Conservation (phyloP, 768 basidiomycete genomes). For the Boletus sp. region DNA sequence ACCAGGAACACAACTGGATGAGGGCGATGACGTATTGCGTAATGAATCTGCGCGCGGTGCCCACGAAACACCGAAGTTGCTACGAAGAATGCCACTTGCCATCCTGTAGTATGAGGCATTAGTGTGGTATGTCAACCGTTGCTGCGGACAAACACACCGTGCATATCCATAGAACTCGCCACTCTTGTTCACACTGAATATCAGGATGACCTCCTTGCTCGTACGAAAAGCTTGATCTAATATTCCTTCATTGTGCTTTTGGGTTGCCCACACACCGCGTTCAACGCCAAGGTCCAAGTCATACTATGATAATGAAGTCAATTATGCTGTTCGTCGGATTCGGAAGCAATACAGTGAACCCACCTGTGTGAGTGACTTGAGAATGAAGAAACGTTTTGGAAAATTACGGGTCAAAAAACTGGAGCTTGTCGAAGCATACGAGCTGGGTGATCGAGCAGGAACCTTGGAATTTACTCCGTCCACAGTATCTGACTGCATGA, state of each 20-base stretch:
- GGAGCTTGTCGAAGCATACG: conserved; percentile 80
- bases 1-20: conserved; percentile 17
- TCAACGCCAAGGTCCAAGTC: conserved; percentile 80
- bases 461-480: conserved; percentile 1
- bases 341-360: conserved; percentile 14
- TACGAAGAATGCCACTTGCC: conserved; percentile 58
- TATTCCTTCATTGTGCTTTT: conserved; percentile 87
- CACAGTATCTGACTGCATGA: background rate
- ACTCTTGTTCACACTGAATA: conserved; percentile 92
- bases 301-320: conserved; percentile 41
- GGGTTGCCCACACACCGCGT: conserved; percentile 86
- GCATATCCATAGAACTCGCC: conserved; percentile 96
- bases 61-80: conserved; percentile 57
- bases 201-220: conserved; percentile 79
- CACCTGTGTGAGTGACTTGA: conserved; percentile 84
- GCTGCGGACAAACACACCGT: conserved; percentile 44
- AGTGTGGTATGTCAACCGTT: background rate
- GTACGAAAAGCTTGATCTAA: conserved; percentile 94
- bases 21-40: conserved; percentile 26
- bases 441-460: conserved; percentile 50
- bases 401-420: conserved; percentile 75
- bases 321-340: background rate
- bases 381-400: conserved; percentile 88
- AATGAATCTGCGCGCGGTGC: conserved; percentile 42
- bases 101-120: conserved; percentile 42